Conservation (phyloP, 345 rosid species). For the Moringa oleifera region DNA sequence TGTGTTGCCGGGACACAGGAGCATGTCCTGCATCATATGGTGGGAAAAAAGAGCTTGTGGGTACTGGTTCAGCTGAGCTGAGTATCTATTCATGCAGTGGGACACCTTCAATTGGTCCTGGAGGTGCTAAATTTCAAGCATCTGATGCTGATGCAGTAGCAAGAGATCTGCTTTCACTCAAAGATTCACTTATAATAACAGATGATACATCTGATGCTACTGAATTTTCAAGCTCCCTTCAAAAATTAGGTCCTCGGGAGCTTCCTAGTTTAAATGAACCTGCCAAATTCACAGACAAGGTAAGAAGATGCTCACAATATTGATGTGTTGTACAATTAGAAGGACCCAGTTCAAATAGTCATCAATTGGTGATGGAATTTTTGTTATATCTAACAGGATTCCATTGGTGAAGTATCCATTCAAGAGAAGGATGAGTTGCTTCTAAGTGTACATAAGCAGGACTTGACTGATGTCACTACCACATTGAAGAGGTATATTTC, state of each 20-base stretch:
- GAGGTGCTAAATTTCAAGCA: slow-evolving; percentile 10
- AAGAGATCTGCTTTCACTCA: slow-evolving; percentile 4
- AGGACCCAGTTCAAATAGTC: too few relatives aligned
- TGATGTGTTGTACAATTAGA: too few relatives aligned
- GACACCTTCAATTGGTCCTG: slow-evolving; percentile 8
- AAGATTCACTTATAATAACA: not conserved
- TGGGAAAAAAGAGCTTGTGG: slow-evolving; percentile 3
- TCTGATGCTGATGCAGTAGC: slow-evolving; percentile 8
- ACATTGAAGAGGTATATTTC: slow-evolving; percentile 28
- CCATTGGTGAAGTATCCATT: not conserved
- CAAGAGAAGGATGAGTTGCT: slow-evolving; percentile 7
- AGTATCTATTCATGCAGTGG: slow-evolving; percentile 17
- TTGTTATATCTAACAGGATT: too few relatives aligned
- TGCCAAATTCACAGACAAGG: slow-evolving; percentile 14
- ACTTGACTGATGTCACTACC: slow-evolving; percentile 6
- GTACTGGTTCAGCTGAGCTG: slow-evolving; percentile 13
- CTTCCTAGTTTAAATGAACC: slow-evolving; percentile 8
- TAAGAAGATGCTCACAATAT: too few relatives aligned
- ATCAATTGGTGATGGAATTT: too few relatives aligned
- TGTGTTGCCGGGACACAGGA: slow-evolving; percentile 43
- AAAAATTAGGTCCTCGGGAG: slow-evolving; percentile 3
- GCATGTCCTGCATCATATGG: slow-evolving; percentile 32
- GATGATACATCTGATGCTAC: slow-evolving; percentile 8
- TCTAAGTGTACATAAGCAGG: slow-evolving; percentile 2
- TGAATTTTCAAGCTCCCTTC: slow-evolving; percentile 19